Base-by-base conservation (phyloP, 345 rosid genomes). In the Eucalyptus cloeziana region DNA sequence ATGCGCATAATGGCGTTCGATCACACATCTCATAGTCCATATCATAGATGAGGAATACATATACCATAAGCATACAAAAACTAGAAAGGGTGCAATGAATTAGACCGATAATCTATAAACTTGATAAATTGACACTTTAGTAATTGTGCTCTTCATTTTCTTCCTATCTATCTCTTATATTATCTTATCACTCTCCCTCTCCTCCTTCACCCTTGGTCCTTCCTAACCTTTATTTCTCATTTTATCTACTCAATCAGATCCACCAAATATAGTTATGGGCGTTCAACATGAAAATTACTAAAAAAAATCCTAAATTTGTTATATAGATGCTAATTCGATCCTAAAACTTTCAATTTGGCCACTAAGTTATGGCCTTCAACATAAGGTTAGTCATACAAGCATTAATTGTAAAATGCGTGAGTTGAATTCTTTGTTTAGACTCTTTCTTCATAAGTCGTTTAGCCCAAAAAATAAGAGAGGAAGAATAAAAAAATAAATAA, bases 281-380 rank as follows among this genome's bases (percentile, higher is more conserved):
- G 0, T 76, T 40, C 30, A 3, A 76, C 47, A 6, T 17, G 45
- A 71, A 33, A 71, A 71, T 33, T 33, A 37, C 13, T 7, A 9
- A 16, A 71, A 62, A 62, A 71, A 33, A 10, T 10, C 81, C 1
- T 71, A 2, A 10, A 71, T 1, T 4, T 71, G 2, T 33, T 33
- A 5, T 10, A 5, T 1, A 5, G 0, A 17, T 33, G 0, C 0
- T 3, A 33, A 9, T 71, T 33, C 1, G 6, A 0, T 71, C 7
- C 1, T 16, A 71, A 33, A 5, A 17, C 1, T 71, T 33, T 71
- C 0, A 19, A 71, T 71, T 71, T 33, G 13, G 1, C 27, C 14
- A 21, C 5, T 2, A 5, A 21, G 15, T 76, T 40, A 37, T 0
- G 27, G 27, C 47, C 47, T 76, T 21, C 15, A 4, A 37, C 45